Conservation (phyloP, 176 grass and related monocot species). For the Rhynchospora breviuscula region DNA sequence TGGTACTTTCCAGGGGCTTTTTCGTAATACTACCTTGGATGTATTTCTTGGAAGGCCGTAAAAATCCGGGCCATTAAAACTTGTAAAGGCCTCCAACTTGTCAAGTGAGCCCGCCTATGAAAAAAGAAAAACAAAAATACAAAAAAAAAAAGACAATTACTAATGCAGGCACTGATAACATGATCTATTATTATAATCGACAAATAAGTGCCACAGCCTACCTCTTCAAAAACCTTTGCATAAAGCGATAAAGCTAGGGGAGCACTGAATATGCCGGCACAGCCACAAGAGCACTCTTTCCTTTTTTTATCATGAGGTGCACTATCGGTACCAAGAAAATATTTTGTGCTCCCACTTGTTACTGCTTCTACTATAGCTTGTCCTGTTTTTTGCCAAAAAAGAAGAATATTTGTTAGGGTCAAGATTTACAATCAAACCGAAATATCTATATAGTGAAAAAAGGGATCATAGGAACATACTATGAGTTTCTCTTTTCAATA, state of each 20-base stretch:
- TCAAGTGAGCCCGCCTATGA: constrained; percentile 70
- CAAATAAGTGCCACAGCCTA: constrained; percentile 25
- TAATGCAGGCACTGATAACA: neutral
- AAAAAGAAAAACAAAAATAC: constrained; percentile 6
- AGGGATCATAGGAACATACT: constrained; percentile 42
- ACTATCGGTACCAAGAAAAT: constrained; percentile 90
- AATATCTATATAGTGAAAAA: neutral
- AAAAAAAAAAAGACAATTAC: constrained; percentile 18
- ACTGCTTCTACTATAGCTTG: constrained; percentile 83
- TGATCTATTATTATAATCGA: neutral
- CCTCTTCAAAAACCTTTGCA: constrained; percentile 88
- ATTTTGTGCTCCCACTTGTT: constrained; percentile 75
- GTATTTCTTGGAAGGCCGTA: constrained; percentile 84
- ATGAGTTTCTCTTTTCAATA: constrained; percentile 88
- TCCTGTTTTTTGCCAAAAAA: constrained; percentile 22
- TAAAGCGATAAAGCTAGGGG: constrained; percentile 88
- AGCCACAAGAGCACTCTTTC: constrained; percentile 91
- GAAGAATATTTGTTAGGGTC: neutral
- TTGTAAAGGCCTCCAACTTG: constrained; percentile 86
- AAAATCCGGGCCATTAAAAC: constrained; percentile 95
- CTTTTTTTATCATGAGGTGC: constrained; percentile 74
- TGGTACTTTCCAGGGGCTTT: constrained; percentile 70
- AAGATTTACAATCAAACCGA: neutral
- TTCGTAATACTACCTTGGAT: constrained; percentile 56
- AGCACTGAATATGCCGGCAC: constrained; percentile 89